phyloP scores from a whole-genome alignment of 139 green algal genomes.

The Chlamydomonas incerta region DNA sequence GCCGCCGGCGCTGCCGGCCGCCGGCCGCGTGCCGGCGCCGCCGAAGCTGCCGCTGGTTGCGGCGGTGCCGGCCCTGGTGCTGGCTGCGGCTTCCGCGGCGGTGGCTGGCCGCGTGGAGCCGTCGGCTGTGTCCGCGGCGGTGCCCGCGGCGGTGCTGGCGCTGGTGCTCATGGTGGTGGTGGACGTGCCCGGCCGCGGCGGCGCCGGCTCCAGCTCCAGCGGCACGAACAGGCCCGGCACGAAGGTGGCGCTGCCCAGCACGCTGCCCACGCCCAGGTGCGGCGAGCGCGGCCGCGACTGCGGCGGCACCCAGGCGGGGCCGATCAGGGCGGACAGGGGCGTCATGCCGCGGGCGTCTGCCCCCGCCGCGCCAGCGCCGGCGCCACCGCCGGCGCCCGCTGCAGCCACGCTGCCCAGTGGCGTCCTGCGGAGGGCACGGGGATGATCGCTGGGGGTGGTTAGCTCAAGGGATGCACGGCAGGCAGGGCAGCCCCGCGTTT shows the following conservation, averaged over 20 bases:
- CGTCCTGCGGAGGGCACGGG: neutral
- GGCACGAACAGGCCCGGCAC: conserved; percentile 25
- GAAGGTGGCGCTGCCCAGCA: conserved; percentile 9
- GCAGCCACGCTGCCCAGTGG: neutral
- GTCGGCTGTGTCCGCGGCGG: no score
- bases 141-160: no score
- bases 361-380: neutral
- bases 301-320: conserved; percentile 6
- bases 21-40: neutral
- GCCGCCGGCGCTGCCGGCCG: neutral
- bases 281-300: neutral
- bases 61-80: no score
- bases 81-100: neutral
- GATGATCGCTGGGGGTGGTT: no score
- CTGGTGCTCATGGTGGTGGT: no score
- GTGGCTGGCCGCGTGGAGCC: no score
- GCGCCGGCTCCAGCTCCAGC: conserved; percentile 17
- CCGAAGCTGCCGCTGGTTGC: neutral
- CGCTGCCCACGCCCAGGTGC: conserved; percentile 32
- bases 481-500: no score
- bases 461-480: no score
- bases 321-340: conserved; percentile 5
- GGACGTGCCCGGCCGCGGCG: neutral
- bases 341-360: conserved; percentile 22
- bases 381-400: neutral